Evolutionary conservation across 164 flowering plant genomes (phyloP).

Genomic region (Liriodendron chinense): DNA sequence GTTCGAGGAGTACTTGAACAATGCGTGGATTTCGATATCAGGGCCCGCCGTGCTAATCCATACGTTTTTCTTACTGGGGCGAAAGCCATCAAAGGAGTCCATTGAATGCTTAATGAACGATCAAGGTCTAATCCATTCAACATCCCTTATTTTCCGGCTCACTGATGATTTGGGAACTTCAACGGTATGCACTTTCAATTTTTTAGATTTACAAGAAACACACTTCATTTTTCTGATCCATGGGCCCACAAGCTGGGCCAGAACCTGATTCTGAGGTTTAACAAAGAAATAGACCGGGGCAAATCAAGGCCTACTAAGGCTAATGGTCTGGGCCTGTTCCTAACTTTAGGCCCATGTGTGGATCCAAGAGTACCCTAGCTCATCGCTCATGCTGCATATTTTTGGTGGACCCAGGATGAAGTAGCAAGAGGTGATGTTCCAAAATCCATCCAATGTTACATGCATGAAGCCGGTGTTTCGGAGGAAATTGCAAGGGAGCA

Average conservation of each 20-base stretch:
- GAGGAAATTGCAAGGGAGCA: slow-evolving; percentile 20
- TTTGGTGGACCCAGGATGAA: slow-evolving; percentile 24
- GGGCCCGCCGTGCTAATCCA: slow-evolving; percentile 29
- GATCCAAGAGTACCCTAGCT: too few species aligned
- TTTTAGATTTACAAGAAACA: too few species aligned
- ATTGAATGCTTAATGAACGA: slow-evolving; percentile 9
- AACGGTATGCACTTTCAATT: too few species aligned
- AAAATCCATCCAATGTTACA: slow-evolving; percentile 30
- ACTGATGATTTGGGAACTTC: slow-evolving; percentile 37
- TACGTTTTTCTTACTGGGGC: slow-evolving; percentile 18
- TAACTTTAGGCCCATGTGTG: too few species aligned
- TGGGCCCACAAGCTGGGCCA: too few species aligned
- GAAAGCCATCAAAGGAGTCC: slow-evolving; percentile 9
- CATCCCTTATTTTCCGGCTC: slow-evolving; percentile 31
- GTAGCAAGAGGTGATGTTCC: slow-evolving; percentile 33
- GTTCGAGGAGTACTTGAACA: slow-evolving; percentile 35
- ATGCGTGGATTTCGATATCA: slow-evolving; percentile 46
- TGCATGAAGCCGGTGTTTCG: slow-evolving; percentile 14
- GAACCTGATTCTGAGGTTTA: too few species aligned
- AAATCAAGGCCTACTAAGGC: too few species aligned
- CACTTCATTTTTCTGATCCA: too few species aligned
- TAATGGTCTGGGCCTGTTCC: too few species aligned
- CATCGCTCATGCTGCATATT: too few species aligned
- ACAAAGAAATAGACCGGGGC: too few species aligned
- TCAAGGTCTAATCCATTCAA: slow-evolving; percentile 12